Percentiles rank a stretch among this genome's conserved stretches.
Conservation (phyloP, 2,329 filamentous ascomycete species). For the Fusarium sp. region DNA sequence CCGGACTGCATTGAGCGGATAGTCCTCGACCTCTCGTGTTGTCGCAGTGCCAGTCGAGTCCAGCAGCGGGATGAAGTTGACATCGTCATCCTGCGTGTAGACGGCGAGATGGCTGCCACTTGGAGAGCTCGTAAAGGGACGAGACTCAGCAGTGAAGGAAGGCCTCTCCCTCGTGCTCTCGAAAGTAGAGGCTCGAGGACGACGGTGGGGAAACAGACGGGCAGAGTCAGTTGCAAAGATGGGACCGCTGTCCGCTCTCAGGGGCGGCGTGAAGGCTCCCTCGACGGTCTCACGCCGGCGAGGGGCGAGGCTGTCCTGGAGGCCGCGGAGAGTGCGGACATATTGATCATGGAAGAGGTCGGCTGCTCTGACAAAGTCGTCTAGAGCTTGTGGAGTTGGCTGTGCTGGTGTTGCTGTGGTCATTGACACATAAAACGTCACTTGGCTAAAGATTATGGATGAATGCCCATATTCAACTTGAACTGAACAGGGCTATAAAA, state of each 20-base stretch:
- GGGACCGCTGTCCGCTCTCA: constrained; percentile 40
- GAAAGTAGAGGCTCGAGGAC: constrained; percentile 46
- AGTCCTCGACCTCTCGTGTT: constrained; percentile 29
- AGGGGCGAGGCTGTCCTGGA: constrained; percentile 45
- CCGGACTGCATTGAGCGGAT: constrained; percentile 29
- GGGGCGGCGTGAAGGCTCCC: constrained; percentile 45
- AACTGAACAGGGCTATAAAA: background rate
- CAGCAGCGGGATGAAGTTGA: constrained; percentile 50
- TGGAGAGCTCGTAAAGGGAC: constrained; percentile 40
- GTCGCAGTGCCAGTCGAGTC: constrained; percentile 12
- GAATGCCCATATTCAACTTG: constrained; percentile 14
- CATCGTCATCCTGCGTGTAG: constrained; percentile 47
- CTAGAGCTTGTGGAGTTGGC: constrained; percentile 40
- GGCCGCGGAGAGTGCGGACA: constrained; percentile 45
- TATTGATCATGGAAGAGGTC: constrained; percentile 53
- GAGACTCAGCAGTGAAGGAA: constrained; percentile 40
- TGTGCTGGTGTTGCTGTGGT: constrained; percentile 22
- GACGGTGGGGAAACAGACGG: constrained; percentile 27
- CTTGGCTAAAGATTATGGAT: constrained; percentile 19
- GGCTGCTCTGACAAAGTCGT: constrained; percentile 51
- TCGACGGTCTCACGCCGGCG: constrained; percentile 39
- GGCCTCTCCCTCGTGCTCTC: constrained; percentile 45
- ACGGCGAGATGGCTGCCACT: constrained; percentile 30
- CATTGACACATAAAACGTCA: constrained; percentile 35
- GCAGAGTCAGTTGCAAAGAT: constrained; percentile 38